phyloP scores from a whole-genome alignment of 345 rosid genomes.

The Syzygium aromaticum region DNA sequence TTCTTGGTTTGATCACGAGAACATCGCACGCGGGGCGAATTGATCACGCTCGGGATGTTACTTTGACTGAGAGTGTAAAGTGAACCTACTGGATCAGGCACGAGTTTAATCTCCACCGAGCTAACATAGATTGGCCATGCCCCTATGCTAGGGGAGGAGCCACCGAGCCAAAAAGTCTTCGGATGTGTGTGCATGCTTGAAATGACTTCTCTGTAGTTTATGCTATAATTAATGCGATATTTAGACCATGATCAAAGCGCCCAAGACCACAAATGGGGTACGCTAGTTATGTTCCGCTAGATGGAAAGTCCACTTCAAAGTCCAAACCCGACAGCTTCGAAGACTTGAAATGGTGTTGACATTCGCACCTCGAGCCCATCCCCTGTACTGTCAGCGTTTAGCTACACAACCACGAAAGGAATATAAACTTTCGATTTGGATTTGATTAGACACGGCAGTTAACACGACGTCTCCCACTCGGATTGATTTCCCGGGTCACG shows the following conservation, averaged over 20 bases:
- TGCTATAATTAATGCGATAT: background rate
- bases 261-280: background rate
- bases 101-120: background rate
- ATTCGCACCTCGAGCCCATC: background rate
- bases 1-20: accelerated
- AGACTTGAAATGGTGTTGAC: background rate
- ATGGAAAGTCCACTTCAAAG: background rate
- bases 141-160: background rate
- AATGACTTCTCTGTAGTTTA: background rate
- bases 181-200: background rate
- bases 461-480: background rate
- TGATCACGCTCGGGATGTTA: accelerated
- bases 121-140: background rate
- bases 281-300: no score
- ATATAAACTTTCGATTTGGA: no score
- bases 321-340: background rate
- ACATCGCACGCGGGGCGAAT: accelerated
- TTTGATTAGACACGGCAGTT: no score
- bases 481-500: background rate
- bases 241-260: background rate
- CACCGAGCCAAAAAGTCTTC: background rate
- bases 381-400: background rate
- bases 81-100: background rate
- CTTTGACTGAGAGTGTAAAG: accelerated
- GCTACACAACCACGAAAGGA: no score